Evolutionary conservation across 148 eudicot genomes (phyloP), one percentile per base, ranked within the genome.

Genomic region (Vaccinium myrtillus): DNA sequence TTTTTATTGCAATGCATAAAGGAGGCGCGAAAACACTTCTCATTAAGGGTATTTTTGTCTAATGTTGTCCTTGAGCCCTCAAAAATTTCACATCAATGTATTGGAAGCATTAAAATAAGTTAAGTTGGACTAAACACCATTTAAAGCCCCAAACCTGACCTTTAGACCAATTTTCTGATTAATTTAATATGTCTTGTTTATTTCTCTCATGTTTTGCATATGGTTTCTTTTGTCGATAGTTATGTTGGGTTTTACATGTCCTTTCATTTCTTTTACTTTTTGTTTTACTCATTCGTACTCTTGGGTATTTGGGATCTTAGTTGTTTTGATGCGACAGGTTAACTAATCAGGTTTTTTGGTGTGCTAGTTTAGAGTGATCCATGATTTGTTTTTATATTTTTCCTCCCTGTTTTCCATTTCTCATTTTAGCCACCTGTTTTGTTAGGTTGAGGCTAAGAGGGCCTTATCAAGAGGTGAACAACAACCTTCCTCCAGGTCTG

Each of bases 381-480:
- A 27, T 70, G 75, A 30, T 81, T 18, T n/a, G 19, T 15, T 70
- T 71, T 30, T 49, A 1, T 11, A 10, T 21, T 54, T 50, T 71
- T 15, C 21, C 6, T n/a, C 1, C 74, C 25, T n/a, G 77, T 61
- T 77, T 19, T 59, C 7, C 43, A 43, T 85, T 83, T 80, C 51
- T 21, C 23, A 12, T 50, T 48, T 59, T 85, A 39, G 85, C 53
- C 54, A 7, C 27, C 55, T 61, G 30, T 8, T 46, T 87, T 90
- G 88, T 27, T 83, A 96, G 99, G 97, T 96, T 79, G 99, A 96
- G 90, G 99, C 97, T 56, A 96, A 96, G 93, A 92, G 94, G 84
- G 98, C 99, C 75, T 86, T 95, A 84, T 96, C 99, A 73, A 91
- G 98, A 86, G 99, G 95, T 84, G 99, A 96, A 81, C 98, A 95